Evolutionary conservation across 1,139 yeast genomes (phyloP), one percentile per base, ranked within the genome.

Genomic region (Suhomyces bolitotheri): DNA sequence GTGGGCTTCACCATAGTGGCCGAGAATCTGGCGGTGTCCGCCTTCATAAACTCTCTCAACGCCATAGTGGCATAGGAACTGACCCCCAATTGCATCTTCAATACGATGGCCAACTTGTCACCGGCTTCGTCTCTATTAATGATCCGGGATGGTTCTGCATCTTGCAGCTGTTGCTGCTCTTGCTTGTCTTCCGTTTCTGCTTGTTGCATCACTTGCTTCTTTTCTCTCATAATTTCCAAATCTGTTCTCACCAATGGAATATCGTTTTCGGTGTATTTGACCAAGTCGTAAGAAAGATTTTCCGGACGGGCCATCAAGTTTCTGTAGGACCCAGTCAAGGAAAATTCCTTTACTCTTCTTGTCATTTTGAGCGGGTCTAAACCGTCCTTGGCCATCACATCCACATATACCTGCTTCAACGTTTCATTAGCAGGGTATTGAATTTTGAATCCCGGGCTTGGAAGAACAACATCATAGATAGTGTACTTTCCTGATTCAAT

Each of bases 11-110:
- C 36, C 49, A 46, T 46, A 45, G 45, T 47, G 10, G 43, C 36
- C 26, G 69, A 54, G 35, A 65, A 58, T 29, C 89, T 77, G 25
- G 88, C 74, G 3, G 95, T 84, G 44, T 87, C 95, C 16, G 80
- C 69, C 57, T 83, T 84, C 95, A 87, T 84, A 37, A 84, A 78
- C 56, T 92, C 98, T 52, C 98, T 75, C 37, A 94, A 66, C 0
- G 97, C 96, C 98, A 94, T 94, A 0, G 99, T 94, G 2, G 99
- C 99, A 60, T 94, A 94, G 5, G 95, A 82, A 30, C 97, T 84
- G 6, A 86, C 81, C 2, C 89, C 94, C 40, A 94, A 70, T 55
- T 82, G 85, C 73, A 94, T 72, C 48, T 75, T 80, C 43, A 94
- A 61, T 8, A 90, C 72, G 8, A 90, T 80, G 0, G 96, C 97